Evolutionary conservation across 768 basidiomycete genomes (phyloP).

Genomic region (Termitomyces heimii): DNA sequence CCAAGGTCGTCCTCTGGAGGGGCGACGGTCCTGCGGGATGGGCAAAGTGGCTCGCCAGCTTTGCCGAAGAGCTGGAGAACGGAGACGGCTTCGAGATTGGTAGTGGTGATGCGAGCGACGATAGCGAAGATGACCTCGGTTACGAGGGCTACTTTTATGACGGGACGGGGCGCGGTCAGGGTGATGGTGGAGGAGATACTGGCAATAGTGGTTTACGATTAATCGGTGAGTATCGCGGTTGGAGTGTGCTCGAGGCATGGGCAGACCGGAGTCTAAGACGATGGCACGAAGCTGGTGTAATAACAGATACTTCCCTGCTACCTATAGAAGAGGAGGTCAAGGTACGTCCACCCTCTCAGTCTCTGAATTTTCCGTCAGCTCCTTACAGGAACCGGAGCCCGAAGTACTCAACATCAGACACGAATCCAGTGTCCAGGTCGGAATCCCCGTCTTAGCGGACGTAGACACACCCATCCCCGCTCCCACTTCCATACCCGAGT

Average conservation of each 20-base stretch:
- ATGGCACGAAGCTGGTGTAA: slow-evolving; percentile 79
- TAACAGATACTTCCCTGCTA: slow-evolving; percentile 41
- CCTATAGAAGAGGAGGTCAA: slow-evolving; percentile 41
- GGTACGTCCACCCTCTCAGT: slow-evolving; percentile 27
- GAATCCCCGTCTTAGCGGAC: slow-evolving; percentile 55
- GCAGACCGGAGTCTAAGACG: slow-evolving; percentile 83
- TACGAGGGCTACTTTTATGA: slow-evolving; percentile 87
- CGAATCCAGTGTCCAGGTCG: slow-evolving; percentile 47
- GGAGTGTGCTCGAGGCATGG: slow-evolving; percentile 91
- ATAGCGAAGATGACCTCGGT: slow-evolving; percentile 78
- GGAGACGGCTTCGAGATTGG: slow-evolving; percentile 88
- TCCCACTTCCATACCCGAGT: slow-evolving; percentile 17
- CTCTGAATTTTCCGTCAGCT: not conserved
- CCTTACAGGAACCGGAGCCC: slow-evolving; percentile 29
- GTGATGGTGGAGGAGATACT: slow-evolving; percentile 72
- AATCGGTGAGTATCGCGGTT: slow-evolving; percentile 84
- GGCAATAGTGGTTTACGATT: slow-evolving; percentile 68
- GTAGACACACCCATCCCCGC: slow-evolving; percentile 30
- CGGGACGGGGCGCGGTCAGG: slow-evolving; percentile 69
- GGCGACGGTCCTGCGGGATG: slow-evolving; percentile 91
- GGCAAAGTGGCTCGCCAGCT: slow-evolving; percentile 89
- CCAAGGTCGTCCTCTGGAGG: slow-evolving; percentile 91
- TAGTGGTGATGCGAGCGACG: slow-evolving; percentile 52
- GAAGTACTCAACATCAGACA: slow-evolving; percentile 33
- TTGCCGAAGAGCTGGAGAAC: slow-evolving; percentile 88